Percentiles rank a stretch among this genome's conserved stretches.
Conservation (phyloP, 192 early-diverging fungal genomes). For the Irineochytrium annulatum region DNA sequence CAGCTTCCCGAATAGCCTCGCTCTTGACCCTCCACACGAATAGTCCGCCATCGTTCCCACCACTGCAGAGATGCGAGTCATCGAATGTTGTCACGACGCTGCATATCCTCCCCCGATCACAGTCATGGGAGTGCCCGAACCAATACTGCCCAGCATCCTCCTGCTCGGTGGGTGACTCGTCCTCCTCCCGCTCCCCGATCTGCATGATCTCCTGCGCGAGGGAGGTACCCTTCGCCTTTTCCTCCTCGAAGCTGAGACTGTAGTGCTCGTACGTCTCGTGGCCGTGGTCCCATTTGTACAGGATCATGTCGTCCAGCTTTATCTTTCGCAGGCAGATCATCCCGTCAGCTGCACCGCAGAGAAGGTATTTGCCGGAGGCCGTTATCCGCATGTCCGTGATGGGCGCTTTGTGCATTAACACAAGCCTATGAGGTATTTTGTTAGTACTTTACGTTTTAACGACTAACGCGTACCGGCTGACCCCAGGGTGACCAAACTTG, state of each 20-base stretch:
- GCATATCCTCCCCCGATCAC: slow-evolving; percentile 34
- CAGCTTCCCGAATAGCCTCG: slow-evolving; percentile 33
- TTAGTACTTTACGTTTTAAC: slow-evolving; percentile 8
- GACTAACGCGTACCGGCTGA: slow-evolving; percentile 41
- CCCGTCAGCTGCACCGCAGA: slow-evolving; percentile 41
- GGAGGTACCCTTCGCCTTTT: slow-evolving; percentile 24
- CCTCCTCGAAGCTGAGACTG: slow-evolving; percentile 30
- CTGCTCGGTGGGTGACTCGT: slow-evolving; percentile 5
- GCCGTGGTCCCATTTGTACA: slow-evolving; percentile 33
- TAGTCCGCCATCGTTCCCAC: slow-evolving; percentile 51
- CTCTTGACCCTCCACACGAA: slow-evolving; percentile 42
- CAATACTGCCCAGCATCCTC: slow-evolving; percentile 44
- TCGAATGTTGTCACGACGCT: slow-evolving; percentile 44
- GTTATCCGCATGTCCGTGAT: slow-evolving; percentile 39
- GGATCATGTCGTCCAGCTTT: slow-evolving; percentile 40
- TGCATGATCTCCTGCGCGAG: slow-evolving; percentile 7
- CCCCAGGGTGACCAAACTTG: slow-evolving; percentile 37
- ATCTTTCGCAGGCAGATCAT: slow-evolving; percentile 41
- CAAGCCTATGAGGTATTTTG: slow-evolving; percentile 21
- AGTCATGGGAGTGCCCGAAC: slow-evolving; percentile 52
- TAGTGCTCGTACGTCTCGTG: slow-evolving; percentile 44
- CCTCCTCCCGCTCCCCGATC: slow-evolving; percentile 5
- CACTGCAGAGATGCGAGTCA: slow-evolving; percentile 43
- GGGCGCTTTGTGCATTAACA: slow-evolving; percentile 28
- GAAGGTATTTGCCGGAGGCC: slow-evolving; percentile 40